A percentile compares a stretch with the other conserved stretches of the same genome.
Evolutionary conservation across 202 grass and related monocot genomes (phyloP).

Genomic region (Panicum hallii): DNA sequence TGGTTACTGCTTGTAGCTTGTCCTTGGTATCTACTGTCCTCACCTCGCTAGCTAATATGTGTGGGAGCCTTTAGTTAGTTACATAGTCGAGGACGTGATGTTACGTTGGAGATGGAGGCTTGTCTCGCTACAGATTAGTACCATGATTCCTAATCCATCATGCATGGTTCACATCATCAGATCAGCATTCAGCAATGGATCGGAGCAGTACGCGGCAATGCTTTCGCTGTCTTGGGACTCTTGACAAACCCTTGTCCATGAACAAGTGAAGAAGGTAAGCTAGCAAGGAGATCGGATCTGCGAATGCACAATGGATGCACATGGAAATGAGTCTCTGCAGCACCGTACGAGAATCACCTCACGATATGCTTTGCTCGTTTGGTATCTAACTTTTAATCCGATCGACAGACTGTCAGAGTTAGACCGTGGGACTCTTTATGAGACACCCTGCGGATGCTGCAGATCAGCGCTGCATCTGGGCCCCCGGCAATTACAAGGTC

Average conservation of each 20-base stretch:
- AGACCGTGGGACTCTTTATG: neutral
- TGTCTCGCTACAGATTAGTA: neutral
- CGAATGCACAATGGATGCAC: neutral
- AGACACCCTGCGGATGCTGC: neutral
- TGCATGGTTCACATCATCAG: neutral
- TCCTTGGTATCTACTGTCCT: neutral
- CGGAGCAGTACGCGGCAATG: neutral
- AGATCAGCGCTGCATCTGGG: conserved; percentile 9
- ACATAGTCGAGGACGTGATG: neutral
- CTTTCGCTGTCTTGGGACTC: neutral
- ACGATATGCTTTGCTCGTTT: neutral
- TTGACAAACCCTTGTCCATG: neutral
- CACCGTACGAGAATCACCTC: neutral
- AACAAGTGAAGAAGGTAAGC: neutral
- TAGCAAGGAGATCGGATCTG: neutral
- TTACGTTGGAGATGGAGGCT: neutral
- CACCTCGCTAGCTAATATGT: neutral
- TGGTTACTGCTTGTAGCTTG: neutral
- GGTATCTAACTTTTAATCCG: neutral
- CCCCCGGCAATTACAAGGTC: conserved; percentile 6
- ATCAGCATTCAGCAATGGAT: neutral
- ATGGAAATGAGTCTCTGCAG: neutral
- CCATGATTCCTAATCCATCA: neutral
- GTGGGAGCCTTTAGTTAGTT: neutral
- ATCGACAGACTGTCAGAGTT: conserved; percentile 2